phyloP scores from a whole-genome alignment of 2,329 filamentous ascomycete species.

The Aaosphaeria arxii region DNA sequence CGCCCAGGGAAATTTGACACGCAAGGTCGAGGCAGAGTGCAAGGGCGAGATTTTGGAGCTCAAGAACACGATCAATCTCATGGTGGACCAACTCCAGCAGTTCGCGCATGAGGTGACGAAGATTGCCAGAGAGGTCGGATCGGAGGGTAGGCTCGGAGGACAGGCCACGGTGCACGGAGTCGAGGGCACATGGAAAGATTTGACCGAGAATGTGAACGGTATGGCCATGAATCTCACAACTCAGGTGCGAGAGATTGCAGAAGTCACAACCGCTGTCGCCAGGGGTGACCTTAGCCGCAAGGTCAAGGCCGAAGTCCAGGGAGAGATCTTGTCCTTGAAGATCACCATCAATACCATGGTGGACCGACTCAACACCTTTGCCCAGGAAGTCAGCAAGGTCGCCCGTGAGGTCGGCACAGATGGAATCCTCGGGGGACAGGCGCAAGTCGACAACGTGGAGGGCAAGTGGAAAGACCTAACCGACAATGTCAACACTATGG shows the following conservation, averaged over 20 bases:
- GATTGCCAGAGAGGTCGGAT: slow-evolving; percentile 52
- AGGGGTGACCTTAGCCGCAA: slow-evolving; percentile 52
- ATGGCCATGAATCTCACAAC: slow-evolving; percentile 53
- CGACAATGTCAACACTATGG: slow-evolving; percentile 67
- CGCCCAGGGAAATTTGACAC: slow-evolving; percentile 50
- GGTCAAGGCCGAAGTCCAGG: slow-evolving; percentile 51
- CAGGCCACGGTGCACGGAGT: slow-evolving; percentile 53
- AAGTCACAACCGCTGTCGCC: slow-evolving; percentile 52
- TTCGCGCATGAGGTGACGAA: slow-evolving; percentile 54
- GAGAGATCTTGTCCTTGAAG: slow-evolving; percentile 64
- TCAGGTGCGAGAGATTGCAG: slow-evolving; percentile 53
- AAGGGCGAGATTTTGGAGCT: slow-evolving; percentile 52
- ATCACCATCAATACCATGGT: slow-evolving; percentile 77
- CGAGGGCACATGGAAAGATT: slow-evolving; percentile 53
- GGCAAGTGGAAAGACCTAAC: slow-evolving; percentile 67
- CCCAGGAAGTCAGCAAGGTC: slow-evolving; percentile 64
- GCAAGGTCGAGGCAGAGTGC: slow-evolving; percentile 51
- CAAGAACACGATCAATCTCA: slow-evolving; percentile 52
- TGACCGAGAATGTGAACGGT: slow-evolving; percentile 54
- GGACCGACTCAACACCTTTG: slow-evolving; percentile 61
- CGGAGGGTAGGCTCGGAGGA: slow-evolving; percentile 50
- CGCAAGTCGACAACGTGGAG: slow-evolving; percentile 63
- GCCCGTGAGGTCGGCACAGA: slow-evolving; percentile 64
- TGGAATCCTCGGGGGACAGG: slow-evolving; percentile 62
- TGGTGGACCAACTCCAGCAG: slow-evolving; percentile 53